These are phyloP conservation scores for Cyberlindnera xylosilytica DNA, from an alignment of 805 yeast species.

Conservation along the genomic window DNA sequence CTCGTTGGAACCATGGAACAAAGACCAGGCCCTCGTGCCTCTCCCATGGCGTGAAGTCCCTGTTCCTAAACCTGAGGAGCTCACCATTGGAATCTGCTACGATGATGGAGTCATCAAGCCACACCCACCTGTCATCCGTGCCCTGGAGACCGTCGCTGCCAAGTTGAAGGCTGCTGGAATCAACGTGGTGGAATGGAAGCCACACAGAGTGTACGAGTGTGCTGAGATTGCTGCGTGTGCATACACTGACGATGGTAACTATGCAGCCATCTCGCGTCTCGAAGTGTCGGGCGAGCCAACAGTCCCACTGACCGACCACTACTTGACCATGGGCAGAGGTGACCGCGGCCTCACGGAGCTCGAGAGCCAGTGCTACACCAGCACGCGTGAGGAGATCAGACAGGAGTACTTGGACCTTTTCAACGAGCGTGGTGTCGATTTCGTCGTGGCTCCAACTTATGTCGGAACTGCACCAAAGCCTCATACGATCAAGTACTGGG, in stretches of 20 bases:
- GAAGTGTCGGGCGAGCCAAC: constrained; percentile 68
- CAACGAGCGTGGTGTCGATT: constrained; percentile 55
- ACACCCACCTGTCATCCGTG: constrained; percentile 62
- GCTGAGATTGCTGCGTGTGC: constrained; percentile 52
- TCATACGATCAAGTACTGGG: constrained; percentile 67
- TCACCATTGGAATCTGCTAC: constrained; percentile 60
- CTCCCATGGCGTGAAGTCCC: constrained; percentile 39
- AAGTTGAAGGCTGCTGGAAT: constrained; percentile 59
- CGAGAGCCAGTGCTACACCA: constrained; percentile 55
- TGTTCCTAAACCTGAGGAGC: constrained; percentile 34
- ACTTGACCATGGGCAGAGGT: constrained; percentile 57
- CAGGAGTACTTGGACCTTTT: constrained; percentile 54
- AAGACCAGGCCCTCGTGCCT: constrained; percentile 35
- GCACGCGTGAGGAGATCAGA: constrained; percentile 55
- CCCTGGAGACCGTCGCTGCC: constrained; percentile 47
- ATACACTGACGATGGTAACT: constrained; percentile 69
- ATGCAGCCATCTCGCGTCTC: constrained; percentile 48
- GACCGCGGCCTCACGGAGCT: constrained; percentile 41
- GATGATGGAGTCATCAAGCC: constrained; percentile 67
- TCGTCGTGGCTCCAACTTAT: constrained; percentile 65
- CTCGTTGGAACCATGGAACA: constrained; percentile 53
- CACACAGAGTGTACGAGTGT: constrained; percentile 56
- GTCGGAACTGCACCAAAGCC: constrained; percentile 71
- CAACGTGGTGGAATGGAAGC: constrained; percentile 51
- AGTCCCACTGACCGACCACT: constrained; percentile 59